These are phyloP conservation scores for Populus tremula DNA, from an alignment of 345 rosid species.

Conservation along the genomic window DNA sequence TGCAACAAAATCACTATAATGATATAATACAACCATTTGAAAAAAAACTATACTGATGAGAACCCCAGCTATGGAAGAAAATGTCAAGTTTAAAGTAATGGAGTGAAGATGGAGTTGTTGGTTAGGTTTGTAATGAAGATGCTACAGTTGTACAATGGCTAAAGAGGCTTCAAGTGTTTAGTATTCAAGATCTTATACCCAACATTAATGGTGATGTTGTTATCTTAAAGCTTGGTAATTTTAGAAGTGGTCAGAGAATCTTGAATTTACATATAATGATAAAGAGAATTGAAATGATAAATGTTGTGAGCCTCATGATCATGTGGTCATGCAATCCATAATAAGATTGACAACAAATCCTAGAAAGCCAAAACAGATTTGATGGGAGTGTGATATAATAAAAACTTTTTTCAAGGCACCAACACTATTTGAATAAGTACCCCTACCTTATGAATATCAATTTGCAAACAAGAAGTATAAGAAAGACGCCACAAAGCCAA, in stretches of 20 bases:
- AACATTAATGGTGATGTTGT: neutral
- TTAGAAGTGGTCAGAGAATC: neutral
- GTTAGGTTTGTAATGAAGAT: neutral
- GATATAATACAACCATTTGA: too few relatives aligned
- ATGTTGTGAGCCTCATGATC: too few relatives aligned
- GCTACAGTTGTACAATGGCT: neutral
- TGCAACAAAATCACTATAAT: neutral
- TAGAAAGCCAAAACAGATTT: too few relatives aligned
- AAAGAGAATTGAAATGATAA: neutral
- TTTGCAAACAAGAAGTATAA: too few relatives aligned
- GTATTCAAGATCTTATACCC: neutral
- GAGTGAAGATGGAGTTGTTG: too few relatives aligned
- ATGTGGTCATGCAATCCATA: too few relatives aligned
- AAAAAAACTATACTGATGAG: neutral
- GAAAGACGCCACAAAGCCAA: fast-evolving
- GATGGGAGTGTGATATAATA: too few relatives aligned
- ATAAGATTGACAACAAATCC: too few relatives aligned
- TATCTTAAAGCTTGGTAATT: neutral
- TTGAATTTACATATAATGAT: neutral
- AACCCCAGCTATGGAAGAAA: neutral
- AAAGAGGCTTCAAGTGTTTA: neutral
- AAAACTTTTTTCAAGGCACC: too few relatives aligned
- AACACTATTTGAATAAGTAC: too few relatives aligned
- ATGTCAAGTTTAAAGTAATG: neutral
- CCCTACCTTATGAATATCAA: too few relatives aligned